Base-by-base conservation (phyloP, 176 grass and related monocot genomes). In the Triticum dicoccoides region DNA sequence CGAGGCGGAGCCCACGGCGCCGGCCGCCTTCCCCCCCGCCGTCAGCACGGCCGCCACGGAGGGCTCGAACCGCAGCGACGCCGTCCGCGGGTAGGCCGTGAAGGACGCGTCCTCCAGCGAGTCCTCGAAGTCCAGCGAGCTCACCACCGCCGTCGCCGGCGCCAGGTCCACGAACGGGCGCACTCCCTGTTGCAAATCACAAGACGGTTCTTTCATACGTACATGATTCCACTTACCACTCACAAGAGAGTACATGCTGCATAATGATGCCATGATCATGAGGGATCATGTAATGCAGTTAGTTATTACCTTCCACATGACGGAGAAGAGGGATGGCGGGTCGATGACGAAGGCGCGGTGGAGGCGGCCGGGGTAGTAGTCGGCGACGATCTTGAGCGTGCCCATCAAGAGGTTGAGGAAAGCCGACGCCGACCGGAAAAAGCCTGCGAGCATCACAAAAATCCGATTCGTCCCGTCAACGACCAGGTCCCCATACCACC, bases 261-360 rank as follows among this genome's bases (percentile, higher is more conserved):
- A 59, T 4, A 20, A 44, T 25, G 54, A 21, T 20, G 52, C 14
- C 1, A 56, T 29, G 47, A 58, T 15, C 9, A 52, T 29, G 5
- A 73, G 24, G 17, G 67, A 8, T 32, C 15, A 11, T 37, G 8
- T 1, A 10, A 14, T 32, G 13, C 25, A 7, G 11, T 13, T 42
- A 8, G 11, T 73, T 39, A 3, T 5, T 85, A 99, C 97, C 97
- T 99, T 99, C 97, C 97, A 99, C 71, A 99, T 89, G 62, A 97
- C 89, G 38, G 94, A 96, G 89, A 99, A 99, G 83, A 99, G 81
- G 10, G 97, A 94, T 1, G 97, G 97, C 45, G 97, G 88, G 65
- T 99, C 97, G 88, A 97, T 97, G 84, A 94, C 87, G 94, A 99
- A 99, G 44, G 94, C 90, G 73, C 91, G 92, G 92, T 94, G 87